A percentile compares a stretch with the other conserved stretches of the same genome.
Evolutionary conservation across 352 stramenopile genomes (phyloP).

Genomic region (Vaucheria bursata): DNA sequence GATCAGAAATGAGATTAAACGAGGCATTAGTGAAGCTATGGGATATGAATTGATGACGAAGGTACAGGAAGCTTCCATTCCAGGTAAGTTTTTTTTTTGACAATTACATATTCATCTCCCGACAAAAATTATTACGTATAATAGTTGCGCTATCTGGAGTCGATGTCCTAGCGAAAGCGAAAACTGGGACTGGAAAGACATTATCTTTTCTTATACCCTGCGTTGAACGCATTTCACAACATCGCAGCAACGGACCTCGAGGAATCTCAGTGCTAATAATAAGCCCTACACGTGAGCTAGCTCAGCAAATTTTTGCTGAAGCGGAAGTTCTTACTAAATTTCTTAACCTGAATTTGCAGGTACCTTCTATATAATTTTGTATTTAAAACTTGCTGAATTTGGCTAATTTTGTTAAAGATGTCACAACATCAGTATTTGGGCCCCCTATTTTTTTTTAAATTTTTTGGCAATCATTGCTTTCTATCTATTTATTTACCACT

Average conservation of each 20-base stretch:
- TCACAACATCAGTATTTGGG: not conserved
- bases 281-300: slow-evolving; percentile 76
- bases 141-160: slow-evolving; percentile 52
- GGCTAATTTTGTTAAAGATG: not conserved
- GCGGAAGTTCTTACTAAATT: slow-evolving; percentile 35
- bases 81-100: no score
- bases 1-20: slow-evolving; percentile 20
- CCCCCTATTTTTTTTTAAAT: not conserved
- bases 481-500: no score
- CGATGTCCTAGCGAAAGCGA: slow-evolving; percentile 78
- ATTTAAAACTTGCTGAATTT: no score
- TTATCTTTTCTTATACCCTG: slow-evolving; percentile 72
- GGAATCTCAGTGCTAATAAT: slow-evolving; percentile 68
- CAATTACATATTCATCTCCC: no score
- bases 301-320: slow-evolving; percentile 77
- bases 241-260: not conserved
- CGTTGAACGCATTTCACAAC: not conserved
- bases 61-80: slow-evolving; percentile 68
- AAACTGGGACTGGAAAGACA: slow-evolving; percentile 79
- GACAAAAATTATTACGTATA: no score
- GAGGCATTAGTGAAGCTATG: slow-evolving; percentile 38
- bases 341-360: not conserved
- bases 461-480: no score
- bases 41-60: slow-evolving; percentile 77
- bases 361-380: no score